Evolutionary conservation across 257 asterid species (phyloP).

Genomic region (Pogostemon cablin): DNA sequence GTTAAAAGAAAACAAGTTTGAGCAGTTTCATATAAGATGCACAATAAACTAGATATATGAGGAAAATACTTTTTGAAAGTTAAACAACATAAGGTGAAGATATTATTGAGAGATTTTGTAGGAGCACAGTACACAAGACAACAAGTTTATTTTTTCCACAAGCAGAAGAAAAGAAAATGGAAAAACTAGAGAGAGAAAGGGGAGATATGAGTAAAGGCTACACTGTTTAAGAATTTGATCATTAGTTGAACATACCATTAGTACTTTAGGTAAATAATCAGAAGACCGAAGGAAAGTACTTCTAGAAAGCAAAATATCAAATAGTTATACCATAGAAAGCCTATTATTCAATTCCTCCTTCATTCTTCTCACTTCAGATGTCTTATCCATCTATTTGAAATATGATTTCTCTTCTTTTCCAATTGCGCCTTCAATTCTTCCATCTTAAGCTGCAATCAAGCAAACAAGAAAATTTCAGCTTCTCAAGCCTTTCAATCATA

Average conservation of each 20-base stretch:
- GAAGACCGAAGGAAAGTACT: slow-evolving; percentile 14
- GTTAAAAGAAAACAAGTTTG: slow-evolving; percentile 11
- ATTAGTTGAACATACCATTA: slow-evolving; percentile 15
- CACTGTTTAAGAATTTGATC: slow-evolving; percentile 15
- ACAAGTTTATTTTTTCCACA: not conserved
- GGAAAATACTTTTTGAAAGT: slow-evolving; percentile 14
- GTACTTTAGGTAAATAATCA: slow-evolving; percentile 8
- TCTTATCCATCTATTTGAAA: slow-evolving; percentile 59
- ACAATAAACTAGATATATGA: not conserved
- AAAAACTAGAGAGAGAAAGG: slow-evolving; percentile 19
- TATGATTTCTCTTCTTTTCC: slow-evolving; percentile 58
- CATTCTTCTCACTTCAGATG: slow-evolving; percentile 75
- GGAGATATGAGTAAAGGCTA: slow-evolving; percentile 26
- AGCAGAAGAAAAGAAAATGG: slow-evolving; percentile 22
- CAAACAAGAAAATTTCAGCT: slow-evolving; percentile 30
- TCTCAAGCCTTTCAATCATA: slow-evolving; percentile 29
- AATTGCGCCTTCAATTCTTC: slow-evolving; percentile 57
- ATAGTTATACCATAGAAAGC: slow-evolving; percentile 58
- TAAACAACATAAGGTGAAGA: slow-evolving; percentile 28
- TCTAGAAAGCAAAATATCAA: not conserved
- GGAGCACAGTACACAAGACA: slow-evolving; percentile 19
- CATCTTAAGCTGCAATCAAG: slow-evolving; percentile 63
- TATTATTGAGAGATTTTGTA: not conserved
- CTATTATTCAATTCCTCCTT: slow-evolving; percentile 60
- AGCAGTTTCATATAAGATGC: slow-evolving; percentile 21